Evolutionary conservation across 192 early-diverging fungal genomes (phyloP).

Genomic region (Gaertneriomyces sp.): DNA sequence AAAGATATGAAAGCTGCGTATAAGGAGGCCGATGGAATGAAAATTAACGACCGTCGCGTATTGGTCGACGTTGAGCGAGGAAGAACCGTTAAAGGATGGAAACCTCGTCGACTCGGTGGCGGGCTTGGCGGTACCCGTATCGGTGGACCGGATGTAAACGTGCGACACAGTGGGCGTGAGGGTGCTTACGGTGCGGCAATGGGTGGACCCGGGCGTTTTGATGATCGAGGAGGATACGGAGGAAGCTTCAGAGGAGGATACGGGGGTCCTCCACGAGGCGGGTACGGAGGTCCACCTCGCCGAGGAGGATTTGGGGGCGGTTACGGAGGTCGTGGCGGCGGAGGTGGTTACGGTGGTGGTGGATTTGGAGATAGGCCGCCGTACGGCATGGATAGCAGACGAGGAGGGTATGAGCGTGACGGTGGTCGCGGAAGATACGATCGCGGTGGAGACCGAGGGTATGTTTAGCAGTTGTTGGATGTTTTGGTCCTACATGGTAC

Average conservation of each 20-base stretch:
- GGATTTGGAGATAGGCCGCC: slow-evolving; percentile 32
- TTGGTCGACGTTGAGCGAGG: slow-evolving; percentile 95
- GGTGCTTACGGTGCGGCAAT: slow-evolving; percentile 35
- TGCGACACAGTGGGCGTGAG: slow-evolving; percentile 28
- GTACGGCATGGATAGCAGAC: slow-evolving; percentile 28
- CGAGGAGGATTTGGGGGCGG: slow-evolving; percentile 25
- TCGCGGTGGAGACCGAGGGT: slow-evolving; percentile 9
- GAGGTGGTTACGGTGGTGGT: slow-evolving; percentile 49
- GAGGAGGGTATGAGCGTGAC: neutral
- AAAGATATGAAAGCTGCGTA: slow-evolving; percentile 77
- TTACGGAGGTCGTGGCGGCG: slow-evolving; percentile 38
- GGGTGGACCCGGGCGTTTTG: slow-evolving; percentile 29
- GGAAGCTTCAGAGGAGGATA: slow-evolving; percentile 23
- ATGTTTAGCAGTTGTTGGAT: neutral
- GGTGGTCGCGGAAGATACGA: slow-evolving; percentile 7
- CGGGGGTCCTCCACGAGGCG: slow-evolving; percentile 24
- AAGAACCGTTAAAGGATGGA: slow-evolving; percentile 94
- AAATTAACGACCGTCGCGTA: slow-evolving; percentile 77
- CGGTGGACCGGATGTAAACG: slow-evolving; percentile 44
- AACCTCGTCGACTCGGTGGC: slow-evolving; percentile 78
- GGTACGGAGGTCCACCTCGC: slow-evolving; percentile 22
- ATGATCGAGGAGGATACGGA: slow-evolving; percentile 29
- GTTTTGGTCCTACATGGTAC: neutral
- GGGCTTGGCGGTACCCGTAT: slow-evolving; percentile 72
- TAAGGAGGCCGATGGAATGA: slow-evolving; percentile 83